phyloP scores from a whole-genome alignment of 2,329 filamentous ascomycete genomes.

The Elsinoe perseae region DNA sequence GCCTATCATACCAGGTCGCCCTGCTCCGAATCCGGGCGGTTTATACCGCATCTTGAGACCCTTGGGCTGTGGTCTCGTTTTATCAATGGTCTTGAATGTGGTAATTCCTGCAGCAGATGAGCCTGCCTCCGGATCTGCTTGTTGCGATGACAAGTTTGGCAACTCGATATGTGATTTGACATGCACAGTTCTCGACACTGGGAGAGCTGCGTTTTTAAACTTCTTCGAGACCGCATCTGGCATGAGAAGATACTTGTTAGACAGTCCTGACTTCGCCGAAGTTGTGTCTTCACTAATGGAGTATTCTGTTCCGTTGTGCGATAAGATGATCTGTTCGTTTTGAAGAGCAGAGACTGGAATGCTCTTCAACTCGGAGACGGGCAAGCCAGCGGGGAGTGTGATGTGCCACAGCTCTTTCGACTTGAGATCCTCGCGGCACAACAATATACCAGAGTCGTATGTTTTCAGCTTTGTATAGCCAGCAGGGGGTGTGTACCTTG shows the following conservation, averaged over 20 bases:
- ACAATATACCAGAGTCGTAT: constrained; percentile 38
- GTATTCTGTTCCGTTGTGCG: constrained; percentile 57
- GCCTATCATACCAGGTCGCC: constrained; percentile 37
- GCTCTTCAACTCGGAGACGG: constrained; percentile 59
- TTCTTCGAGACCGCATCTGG: constrained; percentile 47
- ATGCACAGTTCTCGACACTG: constrained; percentile 39
- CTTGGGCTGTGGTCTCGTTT: constrained; percentile 53
- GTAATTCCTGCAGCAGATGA: constrained; percentile 33
- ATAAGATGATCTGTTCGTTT: constrained; percentile 49
- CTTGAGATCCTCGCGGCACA: constrained; percentile 51
- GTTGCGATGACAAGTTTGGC: constrained; percentile 35
- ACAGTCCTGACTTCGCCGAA: constrained; percentile 16
- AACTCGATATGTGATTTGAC: constrained; percentile 57
- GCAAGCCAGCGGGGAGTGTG: constrained; percentile 60
- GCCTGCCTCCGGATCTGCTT: constrained; percentile 34
- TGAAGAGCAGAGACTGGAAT: constrained; percentile 54
- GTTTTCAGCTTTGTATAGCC: constrained; percentile 40
- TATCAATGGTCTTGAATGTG: constrained; percentile 1
- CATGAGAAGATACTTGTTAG: constrained; percentile 21
- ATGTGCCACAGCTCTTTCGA: constrained; percentile 78
- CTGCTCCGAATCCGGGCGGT: constrained; percentile 53
- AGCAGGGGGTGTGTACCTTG: constrained; percentile 28
- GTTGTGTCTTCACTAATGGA: constrained; percentile 20
- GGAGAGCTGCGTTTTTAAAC: not conserved
- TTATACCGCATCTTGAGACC: constrained; percentile 60